Percentiles rank a stretch among this genome's conserved stretches.
Conservation (phyloP, 257 asterid genomes). For the Haberlea rhodopensis region DNA sequence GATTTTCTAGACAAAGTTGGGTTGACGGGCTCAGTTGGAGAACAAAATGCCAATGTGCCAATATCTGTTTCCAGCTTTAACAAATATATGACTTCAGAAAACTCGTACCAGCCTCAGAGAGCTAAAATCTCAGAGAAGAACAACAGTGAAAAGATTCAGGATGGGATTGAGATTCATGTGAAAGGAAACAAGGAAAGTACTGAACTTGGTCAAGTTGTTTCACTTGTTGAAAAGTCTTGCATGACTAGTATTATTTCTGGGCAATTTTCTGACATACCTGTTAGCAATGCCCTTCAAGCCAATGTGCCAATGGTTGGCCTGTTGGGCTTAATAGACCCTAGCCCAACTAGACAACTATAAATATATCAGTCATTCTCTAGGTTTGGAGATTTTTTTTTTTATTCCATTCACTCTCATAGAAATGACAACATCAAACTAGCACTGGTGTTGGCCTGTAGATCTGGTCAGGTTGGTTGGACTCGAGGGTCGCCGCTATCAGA, state of each 20-base stretch:
- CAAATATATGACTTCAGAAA: conserved; percentile 27
- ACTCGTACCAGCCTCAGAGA: conserved; percentile 32
- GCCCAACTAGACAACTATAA: too few species aligned
- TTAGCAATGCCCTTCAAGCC: too few species aligned
- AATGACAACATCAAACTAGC: too few species aligned
- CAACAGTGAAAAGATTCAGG: conserved; percentile 25
- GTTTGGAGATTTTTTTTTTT: too few species aligned
- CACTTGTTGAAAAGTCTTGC: conserved; percentile 25
- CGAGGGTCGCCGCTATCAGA: too few species aligned
- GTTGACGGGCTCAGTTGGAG: conserved; percentile 28
- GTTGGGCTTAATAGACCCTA: too few species aligned
- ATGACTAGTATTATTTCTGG: conserved; percentile 16
- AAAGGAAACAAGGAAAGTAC: conserved; percentile 31
- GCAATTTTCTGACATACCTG: conserved; percentile 17
- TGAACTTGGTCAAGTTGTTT: conserved; percentile 32
- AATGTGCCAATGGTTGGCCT: too few species aligned
- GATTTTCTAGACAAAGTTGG: conserved; percentile 39
- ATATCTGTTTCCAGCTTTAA: conserved; percentile 32
- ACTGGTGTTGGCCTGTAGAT: too few species aligned
- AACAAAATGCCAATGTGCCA: conserved; percentile 31
- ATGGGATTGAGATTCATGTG: conserved; percentile 31
- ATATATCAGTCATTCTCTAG: too few species aligned
- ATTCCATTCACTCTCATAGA: too few species aligned
- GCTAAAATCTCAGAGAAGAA: conserved; percentile 35
- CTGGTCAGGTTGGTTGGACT: too few species aligned